These are phyloP conservation scores for Claviceps citrina DNA, from an alignment of 2,329 filamentous ascomycete species.

Conservation along the genomic window DNA sequence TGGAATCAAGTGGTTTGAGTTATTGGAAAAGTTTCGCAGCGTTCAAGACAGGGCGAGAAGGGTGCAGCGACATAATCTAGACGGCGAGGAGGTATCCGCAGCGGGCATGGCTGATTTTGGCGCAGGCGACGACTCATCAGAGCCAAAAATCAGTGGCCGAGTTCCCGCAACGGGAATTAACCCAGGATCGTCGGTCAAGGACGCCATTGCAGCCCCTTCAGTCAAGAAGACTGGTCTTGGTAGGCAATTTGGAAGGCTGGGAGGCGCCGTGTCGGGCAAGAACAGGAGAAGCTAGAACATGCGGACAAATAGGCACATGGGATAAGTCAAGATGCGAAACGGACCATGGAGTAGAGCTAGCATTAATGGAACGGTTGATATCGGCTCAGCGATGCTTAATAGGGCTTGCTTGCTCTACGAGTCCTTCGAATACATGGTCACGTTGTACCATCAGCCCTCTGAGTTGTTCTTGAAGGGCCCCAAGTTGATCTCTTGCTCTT, in stretches of 20 bases:
- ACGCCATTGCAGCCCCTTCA: constrained; percentile 25
- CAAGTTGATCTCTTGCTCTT: constrained; percentile 54
- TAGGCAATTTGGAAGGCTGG: constrained; percentile 53
- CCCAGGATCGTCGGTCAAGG: constrained; percentile 34
- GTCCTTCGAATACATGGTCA: constrained; percentile 59
- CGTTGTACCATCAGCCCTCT: constrained; percentile 43
- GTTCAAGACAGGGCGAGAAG: constrained; percentile 78
- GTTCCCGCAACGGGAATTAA: constrained; percentile 19
- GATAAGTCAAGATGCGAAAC: not conserved
- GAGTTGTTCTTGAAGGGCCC: constrained; percentile 49
- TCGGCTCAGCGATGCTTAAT: constrained; percentile 21
- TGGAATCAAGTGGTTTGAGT: constrained; percentile 77
- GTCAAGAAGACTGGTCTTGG: constrained; percentile 49
- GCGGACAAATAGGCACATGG: not conserved
- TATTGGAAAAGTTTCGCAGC: constrained; percentile 84
- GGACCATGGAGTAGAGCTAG: not conserved
- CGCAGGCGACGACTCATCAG: constrained; percentile 24
- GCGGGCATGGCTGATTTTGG: constrained; percentile 29
- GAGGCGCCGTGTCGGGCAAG: constrained; percentile 54
- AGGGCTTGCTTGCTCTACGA: constrained; percentile 49
- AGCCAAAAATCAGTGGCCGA: constrained; percentile 27
- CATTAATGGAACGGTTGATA: constrained; percentile 3
- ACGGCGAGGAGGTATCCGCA: constrained; percentile 31
- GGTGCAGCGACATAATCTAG: constrained; percentile 43
- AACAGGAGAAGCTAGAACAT: constrained; percentile 30